phyloP scores from a whole-genome alignment of 495 filamentous ascomycete genomes.

The Amniculicola lignicola region DNA sequence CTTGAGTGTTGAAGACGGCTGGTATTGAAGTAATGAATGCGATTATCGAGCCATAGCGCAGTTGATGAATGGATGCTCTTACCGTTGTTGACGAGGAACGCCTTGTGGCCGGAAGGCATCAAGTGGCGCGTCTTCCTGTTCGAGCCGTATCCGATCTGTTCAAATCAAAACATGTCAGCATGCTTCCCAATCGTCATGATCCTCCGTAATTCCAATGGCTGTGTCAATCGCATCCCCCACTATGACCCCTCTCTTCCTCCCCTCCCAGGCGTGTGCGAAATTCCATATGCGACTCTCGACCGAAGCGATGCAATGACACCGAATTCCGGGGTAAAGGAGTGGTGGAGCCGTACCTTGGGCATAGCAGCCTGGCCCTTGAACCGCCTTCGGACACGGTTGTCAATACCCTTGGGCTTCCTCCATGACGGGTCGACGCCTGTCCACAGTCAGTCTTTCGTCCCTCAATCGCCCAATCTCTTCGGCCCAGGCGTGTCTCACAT shows the following conservation, averaged over 20 bases:
- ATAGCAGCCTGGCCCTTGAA: slow-evolving; percentile 94
- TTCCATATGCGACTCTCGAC: not conserved
- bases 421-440: slow-evolving; percentile 66
- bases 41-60: too few species aligned
- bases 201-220: too few species aligned
- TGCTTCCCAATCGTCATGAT: too few species aligned
- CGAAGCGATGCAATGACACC: not conserved
- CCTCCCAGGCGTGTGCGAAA: slow-evolving; percentile 7
- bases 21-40: too few species aligned
- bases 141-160: slow-evolving; percentile 91
- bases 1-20: too few species aligned
- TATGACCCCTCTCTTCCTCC: too few species aligned
- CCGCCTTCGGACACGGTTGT: slow-evolving; percentile 83
- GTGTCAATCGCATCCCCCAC: too few species aligned
- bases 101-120: slow-evolving; percentile 99
- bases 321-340: not conserved
- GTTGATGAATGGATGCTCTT: not conserved
- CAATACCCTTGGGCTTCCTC: slow-evolving; percentile 99
- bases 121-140: slow-evolving; percentile 99
- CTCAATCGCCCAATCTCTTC: slow-evolving; percentile 4
- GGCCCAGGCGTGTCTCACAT: slow-evolving; percentile 44
- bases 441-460: slow-evolving; percentile 12
- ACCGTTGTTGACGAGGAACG: slow-evolving; percentile 94
- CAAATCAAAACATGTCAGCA: too few species aligned
- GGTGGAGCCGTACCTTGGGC: slow-evolving; percentile 76